A percentile compares a stretch with the other conserved stretches of the same genome.
These are phyloP conservation scores for Candida manassasensis DNA, from an alignment of 805 yeast species.

Conservation along the genomic window DNA sequence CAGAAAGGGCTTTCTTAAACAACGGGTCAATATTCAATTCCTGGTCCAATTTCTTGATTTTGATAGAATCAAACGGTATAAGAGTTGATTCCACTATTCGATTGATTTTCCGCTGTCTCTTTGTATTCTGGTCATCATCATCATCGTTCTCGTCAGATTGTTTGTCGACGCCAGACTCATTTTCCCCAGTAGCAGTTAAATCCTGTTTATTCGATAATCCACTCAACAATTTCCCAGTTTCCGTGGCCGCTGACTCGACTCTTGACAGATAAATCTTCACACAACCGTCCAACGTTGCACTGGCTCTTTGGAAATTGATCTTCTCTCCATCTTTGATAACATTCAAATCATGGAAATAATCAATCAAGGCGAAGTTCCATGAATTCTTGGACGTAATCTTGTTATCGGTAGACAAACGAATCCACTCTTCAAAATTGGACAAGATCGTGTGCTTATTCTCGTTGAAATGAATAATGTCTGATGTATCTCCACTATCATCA, in stretches of 20 bases:
- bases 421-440: slow-evolving; percentile 47
- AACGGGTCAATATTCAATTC: slow-evolving; percentile 69
- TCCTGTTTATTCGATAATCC: slow-evolving; percentile 50
- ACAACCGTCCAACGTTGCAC: slow-evolving; percentile 91
- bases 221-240: slow-evolving; percentile 77
- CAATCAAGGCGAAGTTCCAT: slow-evolving; percentile 49
- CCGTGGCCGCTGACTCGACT: slow-evolving; percentile 87
- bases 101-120: slow-evolving; percentile 25
- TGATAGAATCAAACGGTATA: slow-evolving; percentile 47
- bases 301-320: slow-evolving; percentile 85
- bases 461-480: slow-evolving; percentile 34
- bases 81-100: slow-evolving; percentile 42
- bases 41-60: slow-evolving; percentile 54
- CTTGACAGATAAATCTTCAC: slow-evolving; percentile 88
- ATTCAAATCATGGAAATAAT: slow-evolving; percentile 48
- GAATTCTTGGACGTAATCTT: slow-evolving; percentile 45
- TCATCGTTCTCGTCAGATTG: slow-evolving; percentile 15
- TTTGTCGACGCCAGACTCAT: slow-evolving; percentile 16
- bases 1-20: slow-evolving; percentile 69
- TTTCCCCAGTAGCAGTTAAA: slow-evolving; percentile 10
- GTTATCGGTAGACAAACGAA: slow-evolving; percentile 43
- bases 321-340: slow-evolving; percentile 40
- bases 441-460: slow-evolving; percentile 40
- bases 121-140: slow-evolving; percentile 13
- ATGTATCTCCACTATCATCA: slow-evolving; percentile 16